Percentiles rank a stretch among this genome's conserved stretches.
Evolutionary conservation across 2,329 filamentous ascomycete species (phyloP).

Genomic region (Aspergillus cejpii): DNA sequence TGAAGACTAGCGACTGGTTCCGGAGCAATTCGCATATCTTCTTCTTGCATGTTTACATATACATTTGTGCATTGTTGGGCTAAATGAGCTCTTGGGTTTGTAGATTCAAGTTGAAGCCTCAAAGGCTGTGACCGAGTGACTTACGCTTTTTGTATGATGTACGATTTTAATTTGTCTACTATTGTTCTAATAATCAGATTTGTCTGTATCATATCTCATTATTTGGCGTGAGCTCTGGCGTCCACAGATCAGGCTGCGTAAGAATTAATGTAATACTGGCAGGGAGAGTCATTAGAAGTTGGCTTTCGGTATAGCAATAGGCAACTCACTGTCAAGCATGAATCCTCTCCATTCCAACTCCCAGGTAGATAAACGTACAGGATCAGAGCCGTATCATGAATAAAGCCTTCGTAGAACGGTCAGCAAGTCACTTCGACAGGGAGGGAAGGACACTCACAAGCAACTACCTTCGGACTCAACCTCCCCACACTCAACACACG

Average conservation of each 20-base stretch:
- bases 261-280: constrained; percentile 43
- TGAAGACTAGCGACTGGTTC: constrained; percentile 3
- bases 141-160: constrained; percentile 6
- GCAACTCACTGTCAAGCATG: constrained; percentile 41
- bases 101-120: no score
- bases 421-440: constrained; percentile 1
- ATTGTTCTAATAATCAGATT: constrained; percentile 8
- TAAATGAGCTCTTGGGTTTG: neutral
- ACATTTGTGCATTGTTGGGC: neutral
- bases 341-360: constrained; percentile 39
- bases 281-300: neutral
- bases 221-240: neutral
- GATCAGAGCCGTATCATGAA: constrained; percentile 42
- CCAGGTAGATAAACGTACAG: constrained; percentile 44
- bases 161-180: constrained; percentile 11
- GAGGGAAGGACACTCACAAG: constrained; percentile 56
- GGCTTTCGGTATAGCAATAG: neutral
- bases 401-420: constrained; percentile 30
- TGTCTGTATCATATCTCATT: constrained; percentile 1
- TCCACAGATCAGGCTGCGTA: constrained; percentile 29
- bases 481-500: constrained; percentile 87
- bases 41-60: constrained; percentile 8
- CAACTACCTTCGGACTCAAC: constrained; percentile 84
- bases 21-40: constrained; percentile 6
- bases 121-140: neutral